Conservation (phyloP, 495 filamentous ascomycete genomes). For the Pseudomonodictys pantanalensis region DNA sequence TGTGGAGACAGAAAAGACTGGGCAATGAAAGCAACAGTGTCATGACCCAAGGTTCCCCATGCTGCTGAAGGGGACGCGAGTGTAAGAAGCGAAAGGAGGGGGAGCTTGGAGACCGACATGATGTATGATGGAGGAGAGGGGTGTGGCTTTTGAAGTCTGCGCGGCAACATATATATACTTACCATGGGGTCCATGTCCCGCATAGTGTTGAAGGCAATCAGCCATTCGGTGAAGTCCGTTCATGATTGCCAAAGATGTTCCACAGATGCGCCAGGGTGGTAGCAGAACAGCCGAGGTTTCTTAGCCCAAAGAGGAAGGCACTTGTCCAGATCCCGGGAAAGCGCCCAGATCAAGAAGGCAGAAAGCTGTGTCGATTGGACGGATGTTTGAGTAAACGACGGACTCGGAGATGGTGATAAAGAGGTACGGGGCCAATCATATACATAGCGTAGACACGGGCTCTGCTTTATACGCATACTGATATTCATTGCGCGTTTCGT, state of each 20-base stretch:
- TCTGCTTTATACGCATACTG: too few relatives aligned
- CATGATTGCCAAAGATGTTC: conserved; percentile 9
- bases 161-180: background rate
- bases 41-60: conserved; percentile 42
- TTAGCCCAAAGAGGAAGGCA: conserved; percentile 24
- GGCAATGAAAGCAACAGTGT: conserved; percentile 42
- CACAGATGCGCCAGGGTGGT: background rate
- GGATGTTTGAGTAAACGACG: background rate
- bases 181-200: background rate
- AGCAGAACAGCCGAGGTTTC: background rate
- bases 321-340: conserved; percentile 7
- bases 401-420: background rate
- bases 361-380: conserved; percentile 7
- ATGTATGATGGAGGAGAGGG: background rate
- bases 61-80: conserved; percentile 26
- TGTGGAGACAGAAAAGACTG: conserved; percentile 34
- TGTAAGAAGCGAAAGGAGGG: conserved; percentile 15
- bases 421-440: background rate
- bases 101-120: conserved; percentile 18
- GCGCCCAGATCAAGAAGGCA: background rate
- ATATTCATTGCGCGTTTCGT: background rate
- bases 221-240: conserved; percentile 24
- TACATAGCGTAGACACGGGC: too few relatives aligned
- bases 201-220: background rate
- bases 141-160: background rate